Evolutionary conservation across 176 grass and related monocot species (phyloP), one percentile per base, ranked within the genome.

Genomic region (Melocanna baccifera): DNA sequence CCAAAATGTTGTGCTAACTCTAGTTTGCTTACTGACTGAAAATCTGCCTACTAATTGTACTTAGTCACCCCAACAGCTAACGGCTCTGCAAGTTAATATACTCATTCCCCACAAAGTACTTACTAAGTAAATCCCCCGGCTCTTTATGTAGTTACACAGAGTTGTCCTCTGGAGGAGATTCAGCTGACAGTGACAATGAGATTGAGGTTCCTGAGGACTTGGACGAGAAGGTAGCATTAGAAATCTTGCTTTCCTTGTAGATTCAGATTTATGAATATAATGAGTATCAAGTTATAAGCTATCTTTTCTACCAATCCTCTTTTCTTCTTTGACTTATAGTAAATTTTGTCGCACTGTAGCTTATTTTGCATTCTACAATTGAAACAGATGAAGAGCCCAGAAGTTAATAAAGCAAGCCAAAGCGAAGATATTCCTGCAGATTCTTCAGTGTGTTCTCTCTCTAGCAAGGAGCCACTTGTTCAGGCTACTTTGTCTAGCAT

Each of bases 401-500:
- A 23, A 76, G 48, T 75, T 50, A 91, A 92, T 56, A 59, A 79
- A 30, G 84, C 90, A 77, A 77, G 18, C 20, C 34, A 87, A 81
- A 83, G 29, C 19, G 81, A 89, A 69, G 80, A 91, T 29, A 25
- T 78, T 59, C 47, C 40, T 76, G 56, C 53, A 67, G 76, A 87
- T 84, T 58, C 85, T 83, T 66, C 84, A 34, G 58, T 7, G 40
- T 7, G 15, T 73, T 26, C 88, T 84, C 65, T 86, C 18, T 22
- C 87, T 48, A 69, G 34, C 78, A 95, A 82, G 82, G 87, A 82
- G 32, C 73, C 87, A 85, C 87, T 86, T 34, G 93, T 98, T 80
- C 96, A 95, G 84, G 83, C 93, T 89, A 95, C 91, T 78, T 76
- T 98, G 73, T 98, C 93, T 80, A 81, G 53, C 66, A 81, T 98